phyloP scores from a whole-genome alignment of 1,284 basidiomycete species.

The Cryptococcus jaspeensis region DNA sequence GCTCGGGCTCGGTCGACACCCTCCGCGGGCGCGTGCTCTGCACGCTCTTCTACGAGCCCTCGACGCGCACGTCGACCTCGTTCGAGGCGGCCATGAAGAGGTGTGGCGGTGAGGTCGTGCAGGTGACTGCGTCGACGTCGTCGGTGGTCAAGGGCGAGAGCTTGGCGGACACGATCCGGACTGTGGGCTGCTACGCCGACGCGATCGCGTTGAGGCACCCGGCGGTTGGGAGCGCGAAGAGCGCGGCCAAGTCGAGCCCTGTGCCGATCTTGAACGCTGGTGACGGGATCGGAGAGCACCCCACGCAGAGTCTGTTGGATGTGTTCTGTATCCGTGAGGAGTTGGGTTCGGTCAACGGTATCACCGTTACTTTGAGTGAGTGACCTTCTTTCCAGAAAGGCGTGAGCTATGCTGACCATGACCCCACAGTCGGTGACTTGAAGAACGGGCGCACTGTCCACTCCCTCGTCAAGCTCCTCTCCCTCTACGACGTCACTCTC shows the following conservation, averaged over 20 bases:
- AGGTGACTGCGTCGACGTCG: conserved; percentile 75
- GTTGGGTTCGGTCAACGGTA: conserved; percentile 95
- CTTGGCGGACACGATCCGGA: conserved; percentile 89
- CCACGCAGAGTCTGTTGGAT: conserved; percentile 91
- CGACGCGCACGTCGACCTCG: conserved; percentile 92
- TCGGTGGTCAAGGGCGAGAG: conserved; percentile 95
- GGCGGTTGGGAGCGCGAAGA: conserved; percentile 83
- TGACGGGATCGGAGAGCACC: conserved; percentile 96
- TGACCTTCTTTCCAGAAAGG: conserved; percentile 1
- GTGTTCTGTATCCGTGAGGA: conserved; percentile 98
- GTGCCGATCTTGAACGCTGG: conserved; percentile 96
- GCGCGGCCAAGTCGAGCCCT: conserved; percentile 90
- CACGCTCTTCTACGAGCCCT: conserved; percentile 97
- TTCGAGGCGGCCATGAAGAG: conserved; percentile 99
- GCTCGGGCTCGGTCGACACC: conserved; percentile 83
- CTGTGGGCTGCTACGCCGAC: conserved; percentile 93
- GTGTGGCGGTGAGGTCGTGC: conserved; percentile 91
- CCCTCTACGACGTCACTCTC: conserved; percentile 84
- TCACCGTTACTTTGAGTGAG: conserved; percentile 77
- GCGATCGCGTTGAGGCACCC: conserved; percentile 95
- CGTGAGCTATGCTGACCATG: not conserved
- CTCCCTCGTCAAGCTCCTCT: conserved; percentile 88
- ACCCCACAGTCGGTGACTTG: conserved; percentile 76
- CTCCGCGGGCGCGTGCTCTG: conserved; percentile 88
- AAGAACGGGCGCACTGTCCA: conserved; percentile 99